These are phyloP conservation scores for Sporothrix variecibatus DNA, from an alignment of 2,329 filamentous ascomycete genomes.

Conservation along the genomic window DNA sequence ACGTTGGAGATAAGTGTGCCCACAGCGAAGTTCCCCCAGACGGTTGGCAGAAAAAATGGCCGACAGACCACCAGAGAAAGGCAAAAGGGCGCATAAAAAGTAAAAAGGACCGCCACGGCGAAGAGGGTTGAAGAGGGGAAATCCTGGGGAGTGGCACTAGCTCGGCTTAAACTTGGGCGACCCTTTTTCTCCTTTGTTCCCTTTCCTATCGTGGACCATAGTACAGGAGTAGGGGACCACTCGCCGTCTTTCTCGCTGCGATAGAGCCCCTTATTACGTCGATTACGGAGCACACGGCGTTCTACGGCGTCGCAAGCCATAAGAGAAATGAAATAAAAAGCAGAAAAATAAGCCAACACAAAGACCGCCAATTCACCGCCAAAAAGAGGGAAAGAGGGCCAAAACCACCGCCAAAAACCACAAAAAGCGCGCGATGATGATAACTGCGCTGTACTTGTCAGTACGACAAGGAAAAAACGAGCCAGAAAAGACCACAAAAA, in stretches of 20 bases:
- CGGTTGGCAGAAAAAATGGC: too few relatives aligned
- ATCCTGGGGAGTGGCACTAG: conserved; percentile 16
- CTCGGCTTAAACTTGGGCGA: conserved; percentile 9
- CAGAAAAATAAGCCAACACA: not conserved
- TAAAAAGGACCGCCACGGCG: not conserved
- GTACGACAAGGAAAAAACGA: conserved; percentile 29
- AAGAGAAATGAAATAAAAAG: not conserved
- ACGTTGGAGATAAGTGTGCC: not conserved
- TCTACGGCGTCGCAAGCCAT: not conserved
- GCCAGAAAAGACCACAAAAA: not conserved
- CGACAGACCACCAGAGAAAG: not conserved
- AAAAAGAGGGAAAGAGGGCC: not conserved
- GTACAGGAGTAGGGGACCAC: too few relatives aligned
- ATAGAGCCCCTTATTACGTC: not conserved
- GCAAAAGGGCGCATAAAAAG: not conserved
- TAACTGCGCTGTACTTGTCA: conserved; percentile 35
- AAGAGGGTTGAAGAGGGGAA: conserved; percentile 15
- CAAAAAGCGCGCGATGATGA: conserved; percentile 26
- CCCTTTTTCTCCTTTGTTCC: not conserved
- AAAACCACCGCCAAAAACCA: not conserved
- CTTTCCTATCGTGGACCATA: not conserved
- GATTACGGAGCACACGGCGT: conserved; percentile 7
- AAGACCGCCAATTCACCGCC: not conserved
- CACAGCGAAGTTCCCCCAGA: not conserved
- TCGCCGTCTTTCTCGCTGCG: conserved; percentile 9